These are phyloP conservation scores for Naganishia liquefaciens DNA, from an alignment of 1,284 basidiomycete genomes.

Conservation along the genomic window DNA sequence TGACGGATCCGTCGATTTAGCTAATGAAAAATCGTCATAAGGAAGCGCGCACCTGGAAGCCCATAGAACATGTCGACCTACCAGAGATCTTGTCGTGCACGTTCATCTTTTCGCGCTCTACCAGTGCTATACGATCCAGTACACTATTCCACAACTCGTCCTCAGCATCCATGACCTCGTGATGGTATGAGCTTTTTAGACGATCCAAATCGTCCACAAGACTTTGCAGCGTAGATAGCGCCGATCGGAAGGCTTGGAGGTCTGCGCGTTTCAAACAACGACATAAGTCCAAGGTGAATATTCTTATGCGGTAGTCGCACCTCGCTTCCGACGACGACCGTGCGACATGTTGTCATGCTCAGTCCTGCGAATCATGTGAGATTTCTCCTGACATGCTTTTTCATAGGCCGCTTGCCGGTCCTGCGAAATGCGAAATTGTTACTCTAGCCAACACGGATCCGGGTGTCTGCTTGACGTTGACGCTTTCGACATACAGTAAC, in stretches of 20 bases:
- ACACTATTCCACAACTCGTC: slow-evolving; percentile 91
- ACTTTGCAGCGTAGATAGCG: slow-evolving; percentile 75
- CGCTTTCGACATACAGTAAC: slow-evolving; percentile 60
- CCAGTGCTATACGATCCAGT: slow-evolving; percentile 67
- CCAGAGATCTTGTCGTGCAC: slow-evolving; percentile 54
- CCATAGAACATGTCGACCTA: background rate
- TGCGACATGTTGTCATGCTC: slow-evolving; percentile 80
- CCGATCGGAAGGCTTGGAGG: slow-evolving; percentile 79
- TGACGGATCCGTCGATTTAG: slow-evolving; percentile 89
- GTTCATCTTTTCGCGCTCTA: slow-evolving; percentile 51
- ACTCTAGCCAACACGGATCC: too few relatives aligned
- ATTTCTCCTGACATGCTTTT: slow-evolving; percentile 74
- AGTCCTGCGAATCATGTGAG: slow-evolving; percentile 80
- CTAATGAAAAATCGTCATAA: slow-evolving; percentile 61
- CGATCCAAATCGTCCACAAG: slow-evolving; percentile 64
- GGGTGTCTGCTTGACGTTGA: too few relatives aligned
- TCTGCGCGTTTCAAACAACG: slow-evolving; percentile 56
- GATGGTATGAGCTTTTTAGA: slow-evolving; percentile 55
- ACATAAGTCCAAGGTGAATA: background rate
- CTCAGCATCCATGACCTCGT: slow-evolving; percentile 85
- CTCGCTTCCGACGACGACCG: slow-evolving; percentile 69
- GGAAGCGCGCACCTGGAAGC: slow-evolving; percentile 56
- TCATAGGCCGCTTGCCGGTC: slow-evolving; percentile 80
- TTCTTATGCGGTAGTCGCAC: slow-evolving; percentile 57
- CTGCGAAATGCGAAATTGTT: slow-evolving; percentile 54